These are phyloP conservation scores for Nakazawaea molendinolei DNA, from an alignment of 805 yeast species.

Conservation along the genomic window DNA sequence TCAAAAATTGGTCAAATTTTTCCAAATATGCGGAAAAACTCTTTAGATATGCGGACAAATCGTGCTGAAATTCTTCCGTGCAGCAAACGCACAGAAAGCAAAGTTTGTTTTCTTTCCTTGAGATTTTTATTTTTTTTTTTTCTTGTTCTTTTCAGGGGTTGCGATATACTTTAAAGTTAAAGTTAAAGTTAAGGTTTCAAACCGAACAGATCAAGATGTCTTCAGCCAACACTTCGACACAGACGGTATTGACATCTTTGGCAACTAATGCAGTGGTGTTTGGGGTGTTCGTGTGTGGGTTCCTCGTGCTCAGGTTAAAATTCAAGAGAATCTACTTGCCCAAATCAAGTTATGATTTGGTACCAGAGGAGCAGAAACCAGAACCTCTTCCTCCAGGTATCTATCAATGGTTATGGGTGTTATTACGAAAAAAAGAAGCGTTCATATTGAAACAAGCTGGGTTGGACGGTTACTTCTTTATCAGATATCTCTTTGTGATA, in stretches of 20 bases:
- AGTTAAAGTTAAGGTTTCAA: no score
- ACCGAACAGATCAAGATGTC: constrained; percentile 17
- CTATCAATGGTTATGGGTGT: constrained; percentile 60
- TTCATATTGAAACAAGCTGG: constrained; percentile 84
- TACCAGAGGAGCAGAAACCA: constrained; percentile 55
- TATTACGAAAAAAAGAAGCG: constrained; percentile 61
- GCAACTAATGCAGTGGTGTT: constrained; percentile 63
- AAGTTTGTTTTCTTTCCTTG: no score
- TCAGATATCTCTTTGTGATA: constrained; percentile 65
- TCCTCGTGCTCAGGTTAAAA: constrained; percentile 59
- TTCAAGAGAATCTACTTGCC: constrained; percentile 80
- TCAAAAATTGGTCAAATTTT: no score
- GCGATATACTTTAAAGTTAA: no score
- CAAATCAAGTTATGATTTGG: constrained; percentile 58
- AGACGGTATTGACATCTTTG: constrained; percentile 67
- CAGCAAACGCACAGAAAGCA: no score
- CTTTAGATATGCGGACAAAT: no score
- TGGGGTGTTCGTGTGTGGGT: constrained; percentile 51
- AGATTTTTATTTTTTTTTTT: neutral
- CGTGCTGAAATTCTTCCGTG: no score
- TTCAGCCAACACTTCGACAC: constrained; percentile 49
- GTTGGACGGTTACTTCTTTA: constrained; percentile 87
- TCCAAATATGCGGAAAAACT: no score
- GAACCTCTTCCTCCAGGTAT: constrained; percentile 67
- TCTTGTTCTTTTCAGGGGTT: no score